phyloP scores from a whole-genome alignment of 164 flowering plant species.

The Vitis cinerea region DNA sequence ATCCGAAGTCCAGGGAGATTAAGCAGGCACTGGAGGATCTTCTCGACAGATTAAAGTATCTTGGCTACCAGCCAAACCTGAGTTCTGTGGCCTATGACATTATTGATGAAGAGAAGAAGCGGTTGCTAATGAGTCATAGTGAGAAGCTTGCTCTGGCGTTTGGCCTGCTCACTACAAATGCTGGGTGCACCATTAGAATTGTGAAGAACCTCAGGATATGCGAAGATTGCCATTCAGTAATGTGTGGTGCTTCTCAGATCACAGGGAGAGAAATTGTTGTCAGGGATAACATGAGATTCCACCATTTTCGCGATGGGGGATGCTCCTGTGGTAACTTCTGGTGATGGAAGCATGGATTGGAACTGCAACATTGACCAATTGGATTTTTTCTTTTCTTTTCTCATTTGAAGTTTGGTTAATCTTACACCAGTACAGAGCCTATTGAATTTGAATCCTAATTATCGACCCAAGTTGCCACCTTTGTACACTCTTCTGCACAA shows the following conservation, averaged over 20 bases:
- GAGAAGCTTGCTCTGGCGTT: constrained; percentile 46
- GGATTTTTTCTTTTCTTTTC: neutral
- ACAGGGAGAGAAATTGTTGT: constrained; percentile 34
- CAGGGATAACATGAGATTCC: constrained; percentile 43
- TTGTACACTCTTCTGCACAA: no score
- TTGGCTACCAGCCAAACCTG: constrained; percentile 33
- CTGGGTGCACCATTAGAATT: constrained; percentile 25
- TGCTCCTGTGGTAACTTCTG: constrained; percentile 47
- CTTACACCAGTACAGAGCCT: neutral
- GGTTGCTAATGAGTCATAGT: constrained; percentile 28
- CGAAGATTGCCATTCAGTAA: constrained; percentile 38
- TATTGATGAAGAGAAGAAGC: constrained; percentile 31
- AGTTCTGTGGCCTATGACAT: constrained; percentile 28
- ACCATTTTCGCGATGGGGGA: constrained; percentile 33
- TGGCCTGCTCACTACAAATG: constrained; percentile 22
- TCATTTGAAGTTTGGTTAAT: neutral
- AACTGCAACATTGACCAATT: neutral
- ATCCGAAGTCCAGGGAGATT: constrained; percentile 27
- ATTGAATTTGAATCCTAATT: neutral
- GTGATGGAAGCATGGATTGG: constrained; percentile 16
- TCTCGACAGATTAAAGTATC: constrained; percentile 15
- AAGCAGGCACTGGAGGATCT: constrained; percentile 24
- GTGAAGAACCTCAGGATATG: constrained; percentile 42
- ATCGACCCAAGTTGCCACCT: neutral
- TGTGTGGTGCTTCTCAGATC: constrained; percentile 31